Base-by-base conservation (phyloP, 2,329 filamentous ascomycete species). In the Dactylellina sp. region DNA sequence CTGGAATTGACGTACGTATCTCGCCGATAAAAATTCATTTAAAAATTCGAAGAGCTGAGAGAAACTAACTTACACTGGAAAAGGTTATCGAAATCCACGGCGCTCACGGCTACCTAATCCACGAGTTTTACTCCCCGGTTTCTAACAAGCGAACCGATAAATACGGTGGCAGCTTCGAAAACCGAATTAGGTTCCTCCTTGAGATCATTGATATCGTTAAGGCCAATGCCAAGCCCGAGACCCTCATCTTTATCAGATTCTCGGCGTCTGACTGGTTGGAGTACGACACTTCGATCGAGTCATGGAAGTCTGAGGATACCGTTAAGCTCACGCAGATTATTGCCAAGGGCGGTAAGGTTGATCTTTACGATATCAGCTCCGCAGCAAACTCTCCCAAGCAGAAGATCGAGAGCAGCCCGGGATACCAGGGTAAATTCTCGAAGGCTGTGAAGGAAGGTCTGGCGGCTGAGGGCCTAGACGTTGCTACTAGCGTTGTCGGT, bases 331-430 rank as follows among this genome's bases (percentile, higher is more conserved):
- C 91, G 0, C 80, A 84, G 79, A 83, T 89, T 7, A 85, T 97
- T 0, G 90, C 91, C 0, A 86, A 85, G 0, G 83, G 85, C 11
- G 93, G 93, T 28, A 65, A 72, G 2, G 86, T 97, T 46, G 93
- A 97, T 80, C 83, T 96, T 14, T 84, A 97, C 28, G 93, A 97
- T 80, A 87, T 96, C 66, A 92, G 89, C 77, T 89, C 88, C 0
- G 92, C 89, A 35, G 93, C 32, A 65, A 59, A 66, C 76, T 71
- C 71, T 71, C 40, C 28, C 49, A 76, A 61, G 76, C 77, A 75
- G 18, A 60, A 46, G 11, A 75, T 77, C n/a, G 70, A 68, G 28
- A 22, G 66, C 1, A 76, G 77, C 2, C 76, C 76, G 6, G 78
- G 75, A 7, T 80, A 79, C 63, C 78, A 79, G 62, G 77, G 71